A percentile compares a stretch with the other conserved stretches of the same genome.
These are phyloP conservation scores for Microbotryum violaceum DNA, from an alignment of 1,284 basidiomycete species.

Conservation along the genomic window DNA sequence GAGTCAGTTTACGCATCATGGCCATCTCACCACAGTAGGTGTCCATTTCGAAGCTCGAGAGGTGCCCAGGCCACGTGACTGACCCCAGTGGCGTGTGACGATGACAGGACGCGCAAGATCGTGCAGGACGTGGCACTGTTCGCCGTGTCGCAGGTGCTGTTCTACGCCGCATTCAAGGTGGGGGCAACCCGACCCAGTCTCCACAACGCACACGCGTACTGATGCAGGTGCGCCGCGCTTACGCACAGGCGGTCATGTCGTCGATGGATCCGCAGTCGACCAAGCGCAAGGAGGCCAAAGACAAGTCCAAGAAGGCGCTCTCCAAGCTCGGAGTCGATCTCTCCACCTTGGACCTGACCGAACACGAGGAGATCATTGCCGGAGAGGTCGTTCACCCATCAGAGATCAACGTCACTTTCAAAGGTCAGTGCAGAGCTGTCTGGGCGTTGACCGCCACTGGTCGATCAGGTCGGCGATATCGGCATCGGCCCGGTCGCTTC, in stretches of 20 bases:
- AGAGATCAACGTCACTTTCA: conserved; percentile 65
- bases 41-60: too few relatives aligned
- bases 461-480: background rate
- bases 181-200: background rate
- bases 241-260: conserved; percentile 37
- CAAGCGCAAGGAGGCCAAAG: conserved; percentile 57
- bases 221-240: too few relatives aligned
- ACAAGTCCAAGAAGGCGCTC: conserved; percentile 60
- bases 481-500: background rate
- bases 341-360: conserved; percentile 59
- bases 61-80: too few relatives aligned
- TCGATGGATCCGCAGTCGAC: conserved; percentile 38
- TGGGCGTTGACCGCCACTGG: background rate
- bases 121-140: conserved; percentile 28
- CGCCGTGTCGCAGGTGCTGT: conserved; percentile 38
- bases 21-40: too few relatives aligned
- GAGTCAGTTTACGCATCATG: too few relatives aligned
- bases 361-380: conserved; percentile 75
- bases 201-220: background rate
- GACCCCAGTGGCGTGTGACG: too few relatives aligned
- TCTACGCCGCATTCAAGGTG: conserved; percentile 43
- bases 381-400: conserved; percentile 78
- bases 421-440: conserved; percentile 46
- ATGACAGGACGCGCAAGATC: conserved; percentile 41
- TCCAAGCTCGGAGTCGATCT: conserved; percentile 59